phyloP scores from a whole-genome alignment of 805 yeast species.

The Metschnikowia picachoensis region DNA sequence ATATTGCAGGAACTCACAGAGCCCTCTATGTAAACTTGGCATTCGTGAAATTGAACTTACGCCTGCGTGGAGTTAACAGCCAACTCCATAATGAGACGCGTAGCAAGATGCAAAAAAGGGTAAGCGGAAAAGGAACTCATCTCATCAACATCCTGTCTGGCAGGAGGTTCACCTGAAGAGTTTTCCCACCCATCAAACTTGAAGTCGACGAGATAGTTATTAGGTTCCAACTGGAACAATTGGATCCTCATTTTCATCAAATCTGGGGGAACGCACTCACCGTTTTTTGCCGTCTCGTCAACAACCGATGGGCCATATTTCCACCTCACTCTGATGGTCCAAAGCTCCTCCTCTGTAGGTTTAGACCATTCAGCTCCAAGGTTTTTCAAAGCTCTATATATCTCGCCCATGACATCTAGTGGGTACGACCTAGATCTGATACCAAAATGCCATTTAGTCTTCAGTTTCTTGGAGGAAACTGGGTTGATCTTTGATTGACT shows the following conservation, averaged over 20 bases:
- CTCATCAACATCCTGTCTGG: slow-evolving; percentile 51
- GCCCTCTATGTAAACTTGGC: neutral
- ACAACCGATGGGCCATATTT: slow-evolving; percentile 44
- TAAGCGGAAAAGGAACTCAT: slow-evolving; percentile 91
- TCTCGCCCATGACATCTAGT: slow-evolving; percentile 97
- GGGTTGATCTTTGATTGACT: slow-evolving; percentile 41
- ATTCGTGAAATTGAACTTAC: neutral
- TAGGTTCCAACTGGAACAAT: slow-evolving; percentile 90
- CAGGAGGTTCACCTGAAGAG: slow-evolving; percentile 27
- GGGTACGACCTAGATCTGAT: slow-evolving; percentile 95
- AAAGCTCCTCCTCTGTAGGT: slow-evolving; percentile 89
- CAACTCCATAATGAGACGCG: slow-evolving; percentile 89
- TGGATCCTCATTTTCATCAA: slow-evolving; percentile 97
- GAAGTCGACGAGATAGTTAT: slow-evolving; percentile 93
- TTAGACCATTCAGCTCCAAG: slow-evolving; percentile 97
- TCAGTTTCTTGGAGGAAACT: slow-evolving; percentile 73
- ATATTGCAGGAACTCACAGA: too few relatives aligned
- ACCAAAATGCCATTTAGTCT: slow-evolving; percentile 98
- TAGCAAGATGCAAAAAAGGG: slow-evolving; percentile 90
- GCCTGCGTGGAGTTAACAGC: slow-evolving; percentile 64
- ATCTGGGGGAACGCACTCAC: slow-evolving; percentile 52
- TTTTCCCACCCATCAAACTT: slow-evolving; percentile 97
- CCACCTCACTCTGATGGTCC: slow-evolving; percentile 97
- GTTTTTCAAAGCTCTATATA: slow-evolving; percentile 87
- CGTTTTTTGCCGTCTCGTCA: slow-evolving; percentile 19